Base-by-base conservation (phyloP, 768 basidiomycete species). In the Daedaleopsis nitida region DNA sequence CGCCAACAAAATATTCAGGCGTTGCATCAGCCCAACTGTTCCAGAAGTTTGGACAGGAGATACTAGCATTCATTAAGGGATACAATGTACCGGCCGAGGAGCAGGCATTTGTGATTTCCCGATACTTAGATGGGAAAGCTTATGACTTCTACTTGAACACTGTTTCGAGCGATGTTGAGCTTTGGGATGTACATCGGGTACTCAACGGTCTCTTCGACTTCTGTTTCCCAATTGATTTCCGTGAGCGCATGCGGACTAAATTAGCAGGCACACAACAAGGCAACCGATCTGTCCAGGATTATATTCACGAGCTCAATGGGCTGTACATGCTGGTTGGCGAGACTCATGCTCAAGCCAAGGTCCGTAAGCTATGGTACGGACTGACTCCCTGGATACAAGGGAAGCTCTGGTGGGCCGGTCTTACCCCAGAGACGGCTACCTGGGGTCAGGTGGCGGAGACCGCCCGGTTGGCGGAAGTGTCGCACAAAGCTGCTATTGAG, bases 361-460 rank as follows among this genome's bases (percentile, higher is more conserved):
- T 78, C 0, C 62, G 71, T 8, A 66, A 69, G 9, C 63, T 81
- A 0, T 82, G 77, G 77, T 65, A 70, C 4, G 76, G 79, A 0
- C 57, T 77, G 0, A 52, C 60, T 1, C 23, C 53, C 0, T 49
- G 63, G 10, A 67, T 78, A 1, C 75, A 76, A 37, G 58, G 56
- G 0, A 63, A 71, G 1, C 57, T 78, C 0, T 75, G 73, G 72
- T 57, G 58, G 17, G 60, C 73, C 1, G 56, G 68, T 5, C 57
- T 77, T 0, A 71, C 73, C 2, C 73, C 70, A 0, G 69, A 76
- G 10, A 38, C 48, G 0, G 70, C 73, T 0, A 38, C 55, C 0
- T 75, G 70, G 65, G 57, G 12, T 21, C 51, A 48, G 23, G 45
- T 48, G n/a, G 23, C 23, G 6, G 45, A 48, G 19, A 19, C 23